A percentile compares a stretch with the other conserved stretches of the same genome.
Conservation (phyloP, 768 basidiomycete species). For the Tricholoma bakamatsutake region DNA sequence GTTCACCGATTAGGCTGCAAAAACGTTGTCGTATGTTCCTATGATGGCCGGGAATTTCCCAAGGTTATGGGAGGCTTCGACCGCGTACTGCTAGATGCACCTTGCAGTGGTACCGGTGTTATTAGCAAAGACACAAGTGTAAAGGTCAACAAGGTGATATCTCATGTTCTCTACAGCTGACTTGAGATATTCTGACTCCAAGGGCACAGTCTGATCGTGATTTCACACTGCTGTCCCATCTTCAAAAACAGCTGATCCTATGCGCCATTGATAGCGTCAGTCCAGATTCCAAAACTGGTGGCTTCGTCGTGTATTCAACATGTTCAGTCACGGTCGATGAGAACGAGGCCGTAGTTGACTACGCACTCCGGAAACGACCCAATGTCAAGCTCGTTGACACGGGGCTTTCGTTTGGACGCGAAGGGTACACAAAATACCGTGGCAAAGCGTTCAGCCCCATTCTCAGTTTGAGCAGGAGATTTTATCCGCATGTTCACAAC, state of each 20-base stretch:
- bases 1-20: slow-evolving; percentile 96
- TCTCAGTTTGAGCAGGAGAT: slow-evolving; percentile 77
- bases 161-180: slow-evolving; percentile 1
- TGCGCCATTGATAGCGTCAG: slow-evolving; percentile 97
- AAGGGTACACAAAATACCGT: slow-evolving; percentile 85
- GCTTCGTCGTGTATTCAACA: slow-evolving; percentile 95
- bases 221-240: slow-evolving; percentile 91
- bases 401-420: slow-evolving; percentile 87
- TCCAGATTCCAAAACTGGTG: slow-evolving; percentile 85
- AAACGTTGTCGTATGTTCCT: slow-evolving; percentile 95
- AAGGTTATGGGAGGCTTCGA: slow-evolving; percentile 99
- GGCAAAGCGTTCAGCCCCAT: slow-evolving; percentile 86
- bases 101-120: slow-evolving; percentile 97
- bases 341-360: slow-evolving; percentile 97
- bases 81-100: slow-evolving; percentile 93
- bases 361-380: slow-evolving; percentile 91
- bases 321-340: slow-evolving; percentile 98
- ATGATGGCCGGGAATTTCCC: slow-evolving; percentile 96
- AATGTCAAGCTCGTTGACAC: slow-evolving; percentile 90
- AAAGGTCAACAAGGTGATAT: slow-evolving; percentile 91
- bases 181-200: slow-evolving; percentile 1
- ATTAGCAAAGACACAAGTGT: slow-evolving; percentile 97
- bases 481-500: slow-evolving; percentile 97
- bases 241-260: slow-evolving; percentile 97
- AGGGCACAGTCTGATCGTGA: slow-evolving; percentile 78